Conservation (phyloP, 148 eudicot genomes). For the Spergularia marina region DNA sequence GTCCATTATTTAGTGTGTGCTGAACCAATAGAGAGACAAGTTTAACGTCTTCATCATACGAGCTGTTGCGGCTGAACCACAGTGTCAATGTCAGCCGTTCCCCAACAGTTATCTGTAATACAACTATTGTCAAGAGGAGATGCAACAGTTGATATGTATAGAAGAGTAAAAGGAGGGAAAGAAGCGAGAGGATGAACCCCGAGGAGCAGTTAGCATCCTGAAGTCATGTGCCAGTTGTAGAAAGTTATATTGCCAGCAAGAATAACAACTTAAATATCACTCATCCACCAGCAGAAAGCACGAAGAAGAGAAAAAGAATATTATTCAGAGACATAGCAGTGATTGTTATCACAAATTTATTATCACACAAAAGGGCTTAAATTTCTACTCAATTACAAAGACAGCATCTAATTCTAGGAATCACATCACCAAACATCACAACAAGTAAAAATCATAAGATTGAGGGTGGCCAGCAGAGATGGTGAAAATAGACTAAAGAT, state of each 20-base stretch:
- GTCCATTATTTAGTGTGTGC: conserved; percentile 20
- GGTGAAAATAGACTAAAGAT: not conserved
- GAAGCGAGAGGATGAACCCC: no score
- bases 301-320: no score
- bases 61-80: conserved; percentile 83
- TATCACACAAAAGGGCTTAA: not conserved
- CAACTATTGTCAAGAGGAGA: conserved; percentile 4
- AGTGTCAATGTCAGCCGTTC: conserved; percentile 84
- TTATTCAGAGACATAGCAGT: not conserved
- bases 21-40: conserved; percentile 56
- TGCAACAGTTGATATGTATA: not conserved
- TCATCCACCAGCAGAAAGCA: no score
- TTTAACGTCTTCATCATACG: conserved; percentile 84
- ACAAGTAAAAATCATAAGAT: not conserved
- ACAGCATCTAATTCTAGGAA: not conserved
- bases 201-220: no score
- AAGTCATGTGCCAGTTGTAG: no score
- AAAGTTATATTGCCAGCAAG: no score
- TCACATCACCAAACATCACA: not conserved
- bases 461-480: not conserved
- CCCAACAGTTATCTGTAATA: conserved; percentile 66
- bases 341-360: not conserved
- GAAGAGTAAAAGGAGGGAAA: no score
- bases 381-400: not conserved
- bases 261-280: no score